Evolutionary conservation across 2,329 filamentous ascomycete species (phyloP), one percentile per base, ranked within the genome.

Genomic region (Capronia epimyces): DNA sequence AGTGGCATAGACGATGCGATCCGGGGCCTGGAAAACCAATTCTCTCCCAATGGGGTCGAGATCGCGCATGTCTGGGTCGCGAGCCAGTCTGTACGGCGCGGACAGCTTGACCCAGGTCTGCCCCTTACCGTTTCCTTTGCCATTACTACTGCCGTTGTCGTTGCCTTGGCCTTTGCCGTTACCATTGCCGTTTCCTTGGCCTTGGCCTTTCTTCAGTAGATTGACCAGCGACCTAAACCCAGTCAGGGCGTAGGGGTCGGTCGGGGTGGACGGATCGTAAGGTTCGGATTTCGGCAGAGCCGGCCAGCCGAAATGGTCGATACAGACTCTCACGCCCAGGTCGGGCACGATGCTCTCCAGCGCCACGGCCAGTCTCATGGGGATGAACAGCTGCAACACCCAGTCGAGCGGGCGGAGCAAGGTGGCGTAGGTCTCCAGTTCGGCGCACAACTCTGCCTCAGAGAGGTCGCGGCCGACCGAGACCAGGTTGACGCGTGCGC

Each of bases 261-360:
- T 61, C 16, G 59, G 16, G 10, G 34, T 9, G 24, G 53, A 43
- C n/a, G 54, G 49, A 9, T 61, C 56, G 16, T 32, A 45, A 2
- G 42, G 41, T 45, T 55, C 42, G 2, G 42, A 40, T 45, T 55
- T 52, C 2, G 58, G 56, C 3, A 80, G 59, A 1, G 64, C 64
- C 0, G 78, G 78, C 9, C 72, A 69, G 5, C 78, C 80, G 53
- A 82, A 77, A 60, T 84, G 81, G 60, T 82, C 81, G 60, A 84
- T 71, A 55, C 77, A 81, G 15, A 81, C 71, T 16, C 45, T 54
- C n/a, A 53, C 49, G 5, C 52, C 50, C 1, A 83, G 69, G 1
- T 62, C 59, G 1, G 76, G 71, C 1, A 80, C 66, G 27, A 80
- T 68, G 3, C 64, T 60, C 55, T 79, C 73, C 1, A 84, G 67